Evolutionary conservation across 345 rosid species (phyloP), one percentile per base, ranked within the genome.

Genomic region (Euclidium syriacum): DNA sequence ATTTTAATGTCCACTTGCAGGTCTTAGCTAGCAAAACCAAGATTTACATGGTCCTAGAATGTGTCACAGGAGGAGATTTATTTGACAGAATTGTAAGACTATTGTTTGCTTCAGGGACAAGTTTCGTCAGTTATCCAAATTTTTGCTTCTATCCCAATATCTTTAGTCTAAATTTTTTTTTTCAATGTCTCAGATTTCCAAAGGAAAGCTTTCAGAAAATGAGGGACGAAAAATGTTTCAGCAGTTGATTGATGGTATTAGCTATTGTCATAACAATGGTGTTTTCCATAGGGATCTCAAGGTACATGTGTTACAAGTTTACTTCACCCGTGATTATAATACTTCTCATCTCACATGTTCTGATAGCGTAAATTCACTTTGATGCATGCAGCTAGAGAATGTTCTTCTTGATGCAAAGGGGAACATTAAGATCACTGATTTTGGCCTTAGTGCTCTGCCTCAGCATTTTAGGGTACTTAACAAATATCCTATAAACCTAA

Each of bases 251-350:
- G 96, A 89, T 41, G 95, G 91, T 39, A 76, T 92, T 27, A 81
- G 87, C 71, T 92, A 81, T 64, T 89, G 98, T 63, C 96, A 92
- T 64, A 64, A 52, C 71, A 85, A 82, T 56, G 96, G 94, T 1
- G 88, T 89, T 55, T 85, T 75, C 52, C 98, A 92, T 59, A 74
- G 98, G 50, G 98, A 92, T 85, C 96, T 92, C 55, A 89, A 92
- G 92, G 98, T 88, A 10, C 59, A 8, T 39, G 4, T 24, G n/a
- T 12, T 20, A 30, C 29, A 40, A 22, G 3, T 43, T 54, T 32
- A 32, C 19, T 32, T 43, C 10, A 67, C 51, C 25, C 16, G 24
- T 20, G 40, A 25, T n/a, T n/a, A n/a, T n/a, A 22, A 62, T 33
- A 59, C 26, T 48, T 19, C 35, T 48, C 11, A 42, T 40, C 16